Evolutionary conservation across 1,284 basidiomycete genomes (phyloP).

Genomic region (Caloboletus inedulis): DNA sequence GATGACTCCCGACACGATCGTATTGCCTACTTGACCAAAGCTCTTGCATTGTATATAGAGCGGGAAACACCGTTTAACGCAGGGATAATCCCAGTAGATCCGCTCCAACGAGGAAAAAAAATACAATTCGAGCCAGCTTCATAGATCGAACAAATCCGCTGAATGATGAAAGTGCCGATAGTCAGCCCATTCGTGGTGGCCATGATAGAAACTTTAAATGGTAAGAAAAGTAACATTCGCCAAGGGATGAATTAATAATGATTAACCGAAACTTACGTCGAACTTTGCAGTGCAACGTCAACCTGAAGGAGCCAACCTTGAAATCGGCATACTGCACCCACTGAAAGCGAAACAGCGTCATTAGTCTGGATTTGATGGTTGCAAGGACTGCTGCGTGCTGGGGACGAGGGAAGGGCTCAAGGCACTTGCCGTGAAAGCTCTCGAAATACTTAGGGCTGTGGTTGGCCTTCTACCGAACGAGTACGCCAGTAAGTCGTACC

Average conservation of each 20-base stretch:
- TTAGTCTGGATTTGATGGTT: neutral
- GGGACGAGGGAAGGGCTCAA: neutral
- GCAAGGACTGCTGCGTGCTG: neutral
- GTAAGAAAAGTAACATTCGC: neutral
- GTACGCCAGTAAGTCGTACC: no score
- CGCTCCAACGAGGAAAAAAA: neutral
- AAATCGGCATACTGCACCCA: neutral
- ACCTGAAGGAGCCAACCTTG: neutral
- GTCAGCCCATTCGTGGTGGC: neutral
- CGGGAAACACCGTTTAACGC: neutral
- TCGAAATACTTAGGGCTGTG: neutral
- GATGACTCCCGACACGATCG: neutral
- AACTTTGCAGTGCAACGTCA: neutral
- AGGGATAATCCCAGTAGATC: neutral
- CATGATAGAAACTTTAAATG: neutral
- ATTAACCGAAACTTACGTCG: neutral
- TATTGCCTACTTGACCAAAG: neutral
- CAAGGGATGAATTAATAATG: neutral
- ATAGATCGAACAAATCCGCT: neutral
- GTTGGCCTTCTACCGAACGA: no score
- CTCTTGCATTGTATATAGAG: neutral
- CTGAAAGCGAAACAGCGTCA: neutral
- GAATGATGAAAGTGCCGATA: neutral
- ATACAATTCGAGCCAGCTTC: neutral
- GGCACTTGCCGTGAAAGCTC: neutral